Base-by-base conservation (phyloP, 2,329 filamentous ascomycete species). In the Periconia sp. region DNA sequence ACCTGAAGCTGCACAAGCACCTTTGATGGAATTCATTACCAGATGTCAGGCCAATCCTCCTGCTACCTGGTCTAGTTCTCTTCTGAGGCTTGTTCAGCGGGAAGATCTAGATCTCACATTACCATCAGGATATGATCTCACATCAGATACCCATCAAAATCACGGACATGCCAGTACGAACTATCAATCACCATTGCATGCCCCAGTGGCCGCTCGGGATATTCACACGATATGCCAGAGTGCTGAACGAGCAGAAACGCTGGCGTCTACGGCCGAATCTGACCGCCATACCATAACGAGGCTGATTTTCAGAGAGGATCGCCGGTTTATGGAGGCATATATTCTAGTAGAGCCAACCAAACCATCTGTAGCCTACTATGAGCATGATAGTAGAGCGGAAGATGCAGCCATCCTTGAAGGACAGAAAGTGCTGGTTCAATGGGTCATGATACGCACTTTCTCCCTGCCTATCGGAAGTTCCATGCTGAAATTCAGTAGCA, bases 371-470 rank as follows among this genome's bases (percentile, higher is more conserved):
- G 86, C 93, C n/a, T 88, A 90, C 48, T 88, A 93, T 56, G 81
- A 87, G 40, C 84, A 87, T 1, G 82, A 91, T 58, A 85, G 89
- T 1, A 84, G 85, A 41, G 94, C 91, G 89, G 85, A 87, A 19
- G 94, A 99, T 69, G 87, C 90, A 15, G 88, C 94, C 56, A 86
- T 96, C 52, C 79, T 99, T 10, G 94, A 99, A 70, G 90, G 89
- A 54, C 94, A 99, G 72, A 96, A 97, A 72, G 88, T 91, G 56
- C 81, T 96, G 31, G 92, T 94, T 53, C 90, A 94, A 55, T 88
- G 89, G 66, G 84, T 97, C 37, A 94, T 93, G 41, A 85, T 89
- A 44, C 86, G 94, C 54, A 97, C 93, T 14, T 81, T 97, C 54
- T 92, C 94, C 1, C 88, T 97, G 49, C 91, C 94, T 1, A 84